Base-by-base conservation (phyloP, 805 yeast species). In the Lachancea waltii region DNA sequence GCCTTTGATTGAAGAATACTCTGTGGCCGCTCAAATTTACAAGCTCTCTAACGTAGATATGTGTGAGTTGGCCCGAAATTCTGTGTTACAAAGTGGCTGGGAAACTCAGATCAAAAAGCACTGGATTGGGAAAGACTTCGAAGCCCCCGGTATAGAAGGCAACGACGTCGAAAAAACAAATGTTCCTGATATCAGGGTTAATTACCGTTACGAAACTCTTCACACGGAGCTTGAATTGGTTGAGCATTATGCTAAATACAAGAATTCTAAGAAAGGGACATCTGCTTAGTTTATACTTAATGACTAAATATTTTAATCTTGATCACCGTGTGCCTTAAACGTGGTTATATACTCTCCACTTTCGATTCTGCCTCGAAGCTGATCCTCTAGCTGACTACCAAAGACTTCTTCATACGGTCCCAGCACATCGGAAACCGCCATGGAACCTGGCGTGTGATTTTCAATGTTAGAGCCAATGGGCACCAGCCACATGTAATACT, bases 11-110 rank as follows among this genome's bases (percentile, higher is more conserved):
- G 98, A 92, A 62, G 98, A 92, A 62, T 92, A 89, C 60, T 85
- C 96, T 2, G 97, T 92, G 21, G 98, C 98, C 5, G 97, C 97
- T 0, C 97, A 92, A 63, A 92, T 92, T 49, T 92, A 89, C 70
- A 87, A 92, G 58, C 70, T 92, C 29, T 85, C 95, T 0, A 79
- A 86, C 45, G 97, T 90, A 22, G 98, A 92, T 62, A 86, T 92
- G 94, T 89, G 97, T 58, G 99, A 92, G 60, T 68, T 92, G 50
- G 98, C 99, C 0, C 73, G 79, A 47, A 89, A 90, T 62, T 89
- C 97, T 0, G 97, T 92, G 3, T 61, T 72, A 43, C 97, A 90
- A 69, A 81, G 94, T 54, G 99, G 99, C 0, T 92, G 89, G 76
- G 99, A 92, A 62, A 73, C 79, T 44, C 71, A 70, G 35, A 72